Base-by-base conservation (phyloP, 129 eudicot species). In the Rutidosis leptorrhynchoides region DNA sequence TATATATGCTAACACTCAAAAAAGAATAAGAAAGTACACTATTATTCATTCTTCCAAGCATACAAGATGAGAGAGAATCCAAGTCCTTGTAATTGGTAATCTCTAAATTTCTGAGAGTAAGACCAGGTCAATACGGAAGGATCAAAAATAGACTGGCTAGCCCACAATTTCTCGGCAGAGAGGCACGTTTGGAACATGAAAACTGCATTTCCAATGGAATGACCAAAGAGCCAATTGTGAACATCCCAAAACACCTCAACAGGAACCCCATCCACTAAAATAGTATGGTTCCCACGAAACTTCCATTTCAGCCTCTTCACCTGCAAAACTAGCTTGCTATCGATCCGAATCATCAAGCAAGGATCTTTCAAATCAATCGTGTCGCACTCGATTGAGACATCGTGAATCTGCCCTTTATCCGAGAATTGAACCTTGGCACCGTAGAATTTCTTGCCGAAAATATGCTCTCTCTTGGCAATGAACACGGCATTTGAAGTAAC, bases 241-340 rank as follows among this genome's bases (percentile, higher is more conserved):
- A 87, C 95, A 71, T 87, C 95, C 95, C 95, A 87, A 54, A 75
- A 83, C 20, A 87, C 90, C 27, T 87, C 87, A 10, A 87, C 87
- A 12, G 87, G 80, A 7, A 83, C 40, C n/a, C 95, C 95, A 68
- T 87, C 95, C 8, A 83, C 83, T 73, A 79, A 67, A 40, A 87
- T 74, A 0, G 82, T 83, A 3, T 77, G 63, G 32, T 87, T 87
- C 0, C 95, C 95, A 58, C 95, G 45, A 33, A 87, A 87, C 33
- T 87, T 87, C 95, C 95, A 87, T 22, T 74, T 54, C 5, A 87
- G 83, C 22, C 71, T 54, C 71, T 77, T 76, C 62, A 87, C 87
- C 29, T 79, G 78, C 85, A 87, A 64, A 68, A 79, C 81, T 8
- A 51, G 42, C 56, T 83, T 83, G 3, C 77, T 69, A 64, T 87